Evolutionary conservation across 306 rosid species (phyloP).

Genomic region (Medicago arabica): DNA sequence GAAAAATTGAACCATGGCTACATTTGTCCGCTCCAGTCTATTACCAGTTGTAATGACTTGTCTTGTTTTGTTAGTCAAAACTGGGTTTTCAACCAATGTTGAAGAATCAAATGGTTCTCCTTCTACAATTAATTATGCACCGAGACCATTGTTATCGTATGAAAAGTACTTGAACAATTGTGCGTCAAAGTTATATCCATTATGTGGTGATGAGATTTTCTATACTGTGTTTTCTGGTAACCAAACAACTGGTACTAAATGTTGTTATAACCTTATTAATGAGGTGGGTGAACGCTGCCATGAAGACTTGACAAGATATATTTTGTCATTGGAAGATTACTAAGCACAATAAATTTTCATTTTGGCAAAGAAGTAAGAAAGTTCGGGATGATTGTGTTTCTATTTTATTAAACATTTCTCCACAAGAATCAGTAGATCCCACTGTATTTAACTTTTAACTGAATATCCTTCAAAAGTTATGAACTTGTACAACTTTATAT

Average conservation of each 20-base stretch:
- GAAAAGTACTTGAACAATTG: not conserved
- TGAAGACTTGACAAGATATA: not conserved
- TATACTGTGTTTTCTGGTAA: not conserved
- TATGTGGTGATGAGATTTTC: not conserved
- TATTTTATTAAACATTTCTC: not conserved
- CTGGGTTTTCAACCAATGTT: not conserved
- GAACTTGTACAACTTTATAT: not conserved
- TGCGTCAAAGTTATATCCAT: not conserved
- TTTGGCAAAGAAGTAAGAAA: conserved; percentile 4
- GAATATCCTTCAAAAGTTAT: not conserved
- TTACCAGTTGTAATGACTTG: not conserved
- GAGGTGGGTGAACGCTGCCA: not conserved
- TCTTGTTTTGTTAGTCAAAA: not conserved
- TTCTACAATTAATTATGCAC: not conserved
- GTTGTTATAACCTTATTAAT: not conserved
- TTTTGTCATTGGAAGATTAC: not conserved
- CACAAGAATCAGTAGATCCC: not conserved
- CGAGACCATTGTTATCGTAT: not conserved
- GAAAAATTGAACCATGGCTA: not conserved
- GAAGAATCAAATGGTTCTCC: not conserved
- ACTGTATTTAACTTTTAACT: not conserved
- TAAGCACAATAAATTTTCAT: not conserved
- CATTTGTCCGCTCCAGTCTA: not conserved
- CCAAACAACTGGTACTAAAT: not conserved
- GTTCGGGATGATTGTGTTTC: conserved; percentile 1